Evolutionary conservation across 1,139 yeast genomes (phyloP), one percentile per base, ranked within the genome.

Genomic region (Geotrichum bryndzae): DNA sequence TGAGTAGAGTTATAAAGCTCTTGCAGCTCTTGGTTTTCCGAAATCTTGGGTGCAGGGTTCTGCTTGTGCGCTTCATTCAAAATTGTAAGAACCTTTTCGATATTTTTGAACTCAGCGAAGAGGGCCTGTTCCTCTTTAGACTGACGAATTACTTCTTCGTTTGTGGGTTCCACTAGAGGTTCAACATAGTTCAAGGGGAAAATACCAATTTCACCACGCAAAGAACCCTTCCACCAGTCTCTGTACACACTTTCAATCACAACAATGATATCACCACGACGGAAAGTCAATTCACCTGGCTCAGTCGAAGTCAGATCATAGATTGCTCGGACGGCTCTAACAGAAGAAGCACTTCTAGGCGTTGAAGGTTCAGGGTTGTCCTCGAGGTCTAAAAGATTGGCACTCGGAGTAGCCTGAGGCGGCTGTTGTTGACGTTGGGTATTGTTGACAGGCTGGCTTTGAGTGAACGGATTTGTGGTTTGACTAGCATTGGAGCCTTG

Each of bases 161-260:
- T 81, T 0, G 89, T 80, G 53, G 88, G 87, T 58, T 85, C 88
- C 0, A 85, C 83, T 11, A 91, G 78, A 2, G 92, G 92, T 2
- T 91, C 84, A 1, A 94, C 98, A 71, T 94, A 94, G 73, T 94
- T 94, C 63, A 90, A 80, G 0, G 99, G 99, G 75, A 94, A 91
- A n/a, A 94, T 87, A 35, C 99, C 99, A 55, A 85, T 80, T 62
- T 81, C 81, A 0, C 97, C 97, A 62, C 83, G 81, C 59, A 92
- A 76, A 4, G 94, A 84, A 4, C 99, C 99, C 68, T 90, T 82
- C 88, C 97, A 90, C 99, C 99, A 94, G 72, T 94, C 98, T 65
- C 90, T 82, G 74, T 91, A 91, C 6, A 89, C 96, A 22, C 89
- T 83, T 69, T 91, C 98, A 57, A 92, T 81, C 0, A 94, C 96